Base-by-base conservation (phyloP, 768 basidiomycete species). In the Naematelia aurantialba region DNA sequence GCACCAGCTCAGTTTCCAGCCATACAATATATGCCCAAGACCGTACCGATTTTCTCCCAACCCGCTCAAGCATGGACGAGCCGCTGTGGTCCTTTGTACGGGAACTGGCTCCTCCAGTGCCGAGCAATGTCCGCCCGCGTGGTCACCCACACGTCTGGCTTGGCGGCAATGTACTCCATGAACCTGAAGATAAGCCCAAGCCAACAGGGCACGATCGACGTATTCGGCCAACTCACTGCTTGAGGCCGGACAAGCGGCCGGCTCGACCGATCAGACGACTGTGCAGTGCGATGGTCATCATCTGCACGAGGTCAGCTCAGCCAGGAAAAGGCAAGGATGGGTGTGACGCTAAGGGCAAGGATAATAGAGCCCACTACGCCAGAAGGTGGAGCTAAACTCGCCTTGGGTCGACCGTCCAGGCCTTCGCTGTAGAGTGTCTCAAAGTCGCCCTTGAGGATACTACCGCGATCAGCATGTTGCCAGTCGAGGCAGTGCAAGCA, bases 231-330 rank as follows among this genome's bases (percentile, higher is more conserved):
- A 47, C 46, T 47, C 8, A 47, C 46, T 19, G 17, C 24, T 25
- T 47, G 46, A 47, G 46, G 21, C 46, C 46, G 5, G 46, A n/a
- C 17, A 47, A 25, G 8, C 46, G 17, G 21, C 46, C 46, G 24
- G 46, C n/a, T 5, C 46, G 46, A 10, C 46, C 46, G 8, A 47
- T 47, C 11, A 47, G 11, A 19, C 46, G 17, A 25, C 24, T 47
- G 46, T 47, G 46, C 46, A 47, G 21, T 5, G 46, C 46, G 24
- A 47, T 47, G 21, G 46, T 47, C 46, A 47, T 47, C 46, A 47
- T 47, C 46, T 47, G 17, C 17, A 17, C 19, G 8, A 5, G 19
- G 46, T 47, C 46, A 47, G n/a, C n/a, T n/a, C n/a, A n/a, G n/a
- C n/a, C n/a, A n/a, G n/a, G n/a, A n/a, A n/a, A n/a, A n/a, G n/a